Base-by-base conservation (phyloP, 1,284 basidiomycete genomes). In the Cutaneotrichosporon dermatis region DNA sequence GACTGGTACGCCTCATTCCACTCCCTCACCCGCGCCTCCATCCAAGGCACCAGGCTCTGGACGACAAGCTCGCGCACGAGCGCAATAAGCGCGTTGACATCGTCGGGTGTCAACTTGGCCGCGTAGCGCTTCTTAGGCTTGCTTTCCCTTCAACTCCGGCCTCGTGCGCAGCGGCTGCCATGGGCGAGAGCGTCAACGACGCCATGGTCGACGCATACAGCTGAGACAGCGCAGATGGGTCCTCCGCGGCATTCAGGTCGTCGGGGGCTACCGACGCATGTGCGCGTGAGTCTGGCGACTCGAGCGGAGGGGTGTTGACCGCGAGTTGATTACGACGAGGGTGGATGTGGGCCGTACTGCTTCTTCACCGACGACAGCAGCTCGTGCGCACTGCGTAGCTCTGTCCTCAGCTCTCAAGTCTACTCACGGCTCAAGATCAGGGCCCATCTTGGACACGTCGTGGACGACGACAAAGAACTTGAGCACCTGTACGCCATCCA, bases 1-100 rank as follows among this genome's bases (percentile, higher is more conserved):
- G 89, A 88, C 15, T 88, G 86, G 70, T 89, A 94, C 82, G 83
- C 83, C 80, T 99, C 95, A 73, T 96, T 96, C 89, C 92, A 96
- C 60, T 96, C 90, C 50, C 92, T 74, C 1, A 96, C 88, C 70
- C 87, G 88, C 66, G 89, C 89, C 79, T 99, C 95, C 90, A 99
- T 93, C 88, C 90, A 97, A 0, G 95, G 95, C 4, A 98, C 79
- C 40, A 99, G 80, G 68, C 89, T 93, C 84, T 92, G 92, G 4
- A 88, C 87, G 2, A 92, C 84, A 66, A 98, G 88, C 74, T 98
- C 95, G 48, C 94, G 84, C 6, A 92, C 84, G 66, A 98, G 92
- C 46, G 85, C 84, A 0, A 87, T 87, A 25, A 90, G 85, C 61
- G 86, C 84, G 61, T 88, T 84, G 10, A 93, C 88, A 75, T 98